Base-by-base conservation (phyloP, 805 yeast species). In the Kregervanrija fluxuum region DNA sequence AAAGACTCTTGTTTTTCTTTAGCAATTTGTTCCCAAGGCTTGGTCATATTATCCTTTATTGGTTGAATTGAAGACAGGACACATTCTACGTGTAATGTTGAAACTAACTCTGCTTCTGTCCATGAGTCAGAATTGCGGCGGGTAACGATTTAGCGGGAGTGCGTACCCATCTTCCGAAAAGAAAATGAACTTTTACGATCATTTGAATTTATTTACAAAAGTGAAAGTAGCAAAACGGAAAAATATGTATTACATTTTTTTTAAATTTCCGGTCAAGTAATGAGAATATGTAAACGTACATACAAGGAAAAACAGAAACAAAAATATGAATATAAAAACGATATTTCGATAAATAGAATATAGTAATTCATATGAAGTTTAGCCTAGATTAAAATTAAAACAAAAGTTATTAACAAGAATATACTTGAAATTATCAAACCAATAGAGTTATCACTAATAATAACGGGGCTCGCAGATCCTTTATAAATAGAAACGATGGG, bases 1-100 rank as follows among this genome's bases (percentile, higher is more conserved):
- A 40, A 15, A 3, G 45, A 37, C 10, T 33, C 9, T 33, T 47
- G 42, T 33, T 53, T 52, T 12, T 35, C 31, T 12, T 38, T 33
- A 14, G 43, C 52, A 11, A 50, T 41, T 14, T 34, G 40, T 37
- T 44, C 28, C 55, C 54, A 48, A 15, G 39, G 11, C 8, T 22
- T 22, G 28, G 5, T 22, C 28, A 22, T 22, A 6, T 22, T 22
- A 6, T 22, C 28, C 8, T 22, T 22, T 22, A 22, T 5, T 22
- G 28, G 2, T 2, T 22, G 28, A 22, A 22, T 22, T 22, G 8
- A 6, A 6, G 28, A 6, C 28, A 22, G 6, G 2, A 22, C 28
- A 22, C 28, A 22, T 22, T 6, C 8, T 22, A 22, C 28, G 28
- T 22, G 8, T 22, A 22, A 22, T 22, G 28, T 22, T 22, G 5